Evolutionary conservation across 2,329 filamentous ascomycete species (phyloP), one percentile per base, ranked within the genome.

Genomic region (Aspergillus costaricaensis): DNA sequence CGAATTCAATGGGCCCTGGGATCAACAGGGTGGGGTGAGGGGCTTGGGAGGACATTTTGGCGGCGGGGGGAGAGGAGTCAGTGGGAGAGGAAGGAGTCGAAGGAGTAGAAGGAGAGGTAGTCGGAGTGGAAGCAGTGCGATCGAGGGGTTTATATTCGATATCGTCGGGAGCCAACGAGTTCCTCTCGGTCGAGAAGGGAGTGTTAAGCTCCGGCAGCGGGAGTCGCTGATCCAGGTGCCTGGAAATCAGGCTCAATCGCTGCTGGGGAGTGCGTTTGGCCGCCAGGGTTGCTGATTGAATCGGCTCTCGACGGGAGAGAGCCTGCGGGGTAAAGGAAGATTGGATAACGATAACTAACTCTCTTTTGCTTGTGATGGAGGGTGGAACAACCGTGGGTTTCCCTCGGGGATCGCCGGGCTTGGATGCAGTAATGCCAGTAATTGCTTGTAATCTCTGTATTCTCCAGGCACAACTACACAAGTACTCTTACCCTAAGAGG

Each of bases 1-100:
- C 94, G 75, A 97, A 97, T 82, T 98, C 94, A 77, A 98, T 96
- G 73, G 95, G 95, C 65, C 95, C 95, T 53, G 95, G 95, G 74
- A 99, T 98, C 80, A 99, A 87, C 79, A 99, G 83, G 58, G 94
- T 89, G 56, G 86, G 82, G 74, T 89, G 87, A 58, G 83, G 77
- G 57, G 84, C 71, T 79, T 88, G 86, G 58, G 71, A 74, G 43
- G 85, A 87, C 84, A 87, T 87, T 57, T 72, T 83, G 70, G 69
- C 66, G 53, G 69, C 62, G 55, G 68, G 65, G 61, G 67, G 66
- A 58, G 61, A 67, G 52, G 39, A 41, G 61, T 44, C 32, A 58
- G 59, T n/a, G 8, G 53, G 38, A 21, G 21, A 17, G 21, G 52
- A n/a, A 51, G 62, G n/a, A 48, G 60, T 12, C 17, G 58, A 41